These are phyloP conservation scores for Ichthyophthirius multifiliis DNA, from an alignment of 169 alveolate genomes.

Conservation along the genomic window DNA sequence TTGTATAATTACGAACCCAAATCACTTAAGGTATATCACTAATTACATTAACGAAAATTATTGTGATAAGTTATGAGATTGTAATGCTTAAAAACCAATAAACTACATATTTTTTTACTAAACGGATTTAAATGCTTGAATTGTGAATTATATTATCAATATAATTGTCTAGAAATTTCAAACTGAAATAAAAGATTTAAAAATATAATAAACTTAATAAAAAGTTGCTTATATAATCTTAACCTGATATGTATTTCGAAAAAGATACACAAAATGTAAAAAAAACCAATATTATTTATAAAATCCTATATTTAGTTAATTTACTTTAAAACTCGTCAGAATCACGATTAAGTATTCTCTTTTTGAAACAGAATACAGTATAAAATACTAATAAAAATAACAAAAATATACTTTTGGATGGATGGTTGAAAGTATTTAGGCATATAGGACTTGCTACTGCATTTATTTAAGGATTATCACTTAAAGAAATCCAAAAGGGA, in stretches of 20 bases:
- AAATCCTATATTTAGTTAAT: not conserved
- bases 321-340: not conserved
- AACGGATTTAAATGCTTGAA: not conserved
- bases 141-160: not conserved
- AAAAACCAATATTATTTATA: not conserved
- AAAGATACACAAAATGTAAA: not conserved
- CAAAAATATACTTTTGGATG: not conserved
- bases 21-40: not conserved
- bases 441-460: not conserved
- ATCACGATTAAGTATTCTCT: not conserved
- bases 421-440: conserved; percentile 5
- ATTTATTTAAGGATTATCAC: too few relatives aligned
- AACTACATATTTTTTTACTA: conserved; percentile 1
- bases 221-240: not conserved
- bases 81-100: conserved; percentile 6
- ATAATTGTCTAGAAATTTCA: not conserved
- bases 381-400: not conserved
- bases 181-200: not conserved
- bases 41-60: not conserved
- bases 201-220: not conserved
- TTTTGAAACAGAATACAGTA: not conserved
- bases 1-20: not conserved
- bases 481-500: too few relatives aligned
- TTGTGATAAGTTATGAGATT: not conserved
- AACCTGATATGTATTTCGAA: not conserved